Percentiles rank a stretch among this genome's conserved stretches.
Evolutionary conservation across 2,329 filamentous ascomycete species (phyloP).

Genomic region (Arthrobotrys conoides): DNA sequence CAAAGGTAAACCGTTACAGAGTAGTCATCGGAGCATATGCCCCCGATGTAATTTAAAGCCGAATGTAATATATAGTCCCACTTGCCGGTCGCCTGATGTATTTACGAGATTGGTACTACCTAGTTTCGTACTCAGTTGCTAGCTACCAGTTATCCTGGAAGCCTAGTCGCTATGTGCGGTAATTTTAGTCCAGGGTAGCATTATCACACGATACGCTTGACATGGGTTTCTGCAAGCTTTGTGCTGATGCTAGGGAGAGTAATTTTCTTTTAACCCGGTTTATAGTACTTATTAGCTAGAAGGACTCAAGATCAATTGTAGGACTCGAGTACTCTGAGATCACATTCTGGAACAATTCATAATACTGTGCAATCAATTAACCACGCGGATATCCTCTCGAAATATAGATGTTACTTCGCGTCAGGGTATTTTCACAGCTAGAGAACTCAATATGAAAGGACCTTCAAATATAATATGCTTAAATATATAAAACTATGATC

Average conservation of each 20-base stretch:
- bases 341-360: background rate
- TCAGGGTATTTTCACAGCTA: background rate
- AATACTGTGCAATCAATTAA: too few relatives aligned
- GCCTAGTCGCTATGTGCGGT: slow-evolving; percentile 24
- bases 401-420: background rate
- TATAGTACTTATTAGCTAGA: background rate
- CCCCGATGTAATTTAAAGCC: slow-evolving; percentile 29
- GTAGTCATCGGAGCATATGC: slow-evolving; percentile 31
- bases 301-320: too few relatives aligned
- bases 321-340: background rate
- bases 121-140: too few relatives aligned
- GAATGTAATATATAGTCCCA: background rate
- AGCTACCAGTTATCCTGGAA: too few relatives aligned
- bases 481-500: slow-evolving; percentile 10
- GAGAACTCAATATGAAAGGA: background rate
- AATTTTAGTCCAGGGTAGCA: slow-evolving; percentile 28
- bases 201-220: slow-evolving; percentile 21
- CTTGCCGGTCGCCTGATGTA: background rate
- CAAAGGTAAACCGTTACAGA: background rate
- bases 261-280: background rate
- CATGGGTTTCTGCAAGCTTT: slow-evolving; percentile 10
- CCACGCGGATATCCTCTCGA: background rate
- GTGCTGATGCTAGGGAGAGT: background rate
- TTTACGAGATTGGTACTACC: background rate
- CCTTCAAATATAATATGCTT: background rate